Conservation (phyloP, 169 alveolate genomes). For the Eimeria mitis region DNA sequence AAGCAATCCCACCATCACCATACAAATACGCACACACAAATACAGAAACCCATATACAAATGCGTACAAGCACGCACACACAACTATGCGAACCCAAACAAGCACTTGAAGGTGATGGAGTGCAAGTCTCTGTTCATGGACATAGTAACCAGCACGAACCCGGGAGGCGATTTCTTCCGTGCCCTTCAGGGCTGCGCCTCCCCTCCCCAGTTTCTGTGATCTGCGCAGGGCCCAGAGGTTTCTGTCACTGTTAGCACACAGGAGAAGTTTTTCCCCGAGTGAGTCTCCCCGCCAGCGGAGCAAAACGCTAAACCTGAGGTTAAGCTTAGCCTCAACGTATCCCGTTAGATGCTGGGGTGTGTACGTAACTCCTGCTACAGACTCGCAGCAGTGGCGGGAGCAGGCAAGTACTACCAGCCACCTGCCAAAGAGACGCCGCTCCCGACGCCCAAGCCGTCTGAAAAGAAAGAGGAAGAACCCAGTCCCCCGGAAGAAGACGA, state of each 20-base stretch:
- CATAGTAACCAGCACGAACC: not conserved
- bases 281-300: not conserved
- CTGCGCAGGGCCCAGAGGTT: conserved; percentile 37
- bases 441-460: not conserved
- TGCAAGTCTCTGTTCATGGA: not conserved
- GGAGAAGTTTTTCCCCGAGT: conserved; percentile 20
- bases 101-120: not conserved
- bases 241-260: not conserved
- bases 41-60: not conserved
- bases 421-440: not conserved
- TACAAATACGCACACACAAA: not conserved
- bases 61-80: not conserved
- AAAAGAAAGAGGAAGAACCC: not conserved
- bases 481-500: not conserved
- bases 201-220: not conserved
- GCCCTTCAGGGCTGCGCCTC: not conserved
- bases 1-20: not conserved
- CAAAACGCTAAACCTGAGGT: not conserved
- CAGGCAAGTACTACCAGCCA: conserved; percentile 21
- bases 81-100: not conserved
- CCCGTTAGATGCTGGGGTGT: not conserved
- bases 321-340: not conserved
- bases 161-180: not conserved
- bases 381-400: not conserved
- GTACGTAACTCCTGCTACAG: not conserved